Evolutionary conservation across 495 filamentous ascomycete genomes (phyloP), one percentile per base, ranked within the genome.

Genomic region (Platismatia glauca): DNA sequence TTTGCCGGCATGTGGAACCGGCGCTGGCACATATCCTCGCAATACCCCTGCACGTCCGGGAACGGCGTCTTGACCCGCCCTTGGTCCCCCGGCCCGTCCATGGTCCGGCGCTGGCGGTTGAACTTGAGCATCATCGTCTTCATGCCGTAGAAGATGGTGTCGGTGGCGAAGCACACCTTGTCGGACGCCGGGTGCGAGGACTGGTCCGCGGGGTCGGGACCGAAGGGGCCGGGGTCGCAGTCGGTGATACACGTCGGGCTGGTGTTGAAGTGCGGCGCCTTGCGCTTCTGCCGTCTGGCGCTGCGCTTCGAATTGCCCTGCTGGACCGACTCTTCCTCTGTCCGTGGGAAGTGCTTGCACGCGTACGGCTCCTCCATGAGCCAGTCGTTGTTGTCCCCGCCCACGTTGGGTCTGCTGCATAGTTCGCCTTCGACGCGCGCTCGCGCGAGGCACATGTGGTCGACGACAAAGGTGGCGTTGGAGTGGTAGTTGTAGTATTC

Each of bases 401-500:
- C 27, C 2, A 53, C 16, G 50, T 53, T 53, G 1, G 50, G 50
- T 33, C 13, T 20, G 15, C 0, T 5, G 29, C 50, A 53, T 33
- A 33, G 27, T 2, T 53, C 50, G 3, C 50, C 29, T 33, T 53
- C 4, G 13, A 1, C 3, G 7, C 15, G 24, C 1, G 50, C 50
- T 0, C 7, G 13, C 3, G 50, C 2, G 1, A 50, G 46, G 24
- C 46, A 50, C 12, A 29, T 50, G 46, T 50, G 24, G 24, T 50
- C 46, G 24, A 22, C 1, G 9, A 50, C n/a, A 11, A 50, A 50
- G 22, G 46, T 50, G 24, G 46, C 31, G 55, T 39, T 57, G 9
- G 37, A 35, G 37, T 57, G 55, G 22, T 37, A 57, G 55, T 57
- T 57, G 55, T 37, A 57, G 33, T 57, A 57, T 35, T 57, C 55